These are phyloP conservation scores for Penicillium herquei DNA, from an alignment of 495 filamentous ascomycete genomes.

Conservation along the genomic window DNA sequence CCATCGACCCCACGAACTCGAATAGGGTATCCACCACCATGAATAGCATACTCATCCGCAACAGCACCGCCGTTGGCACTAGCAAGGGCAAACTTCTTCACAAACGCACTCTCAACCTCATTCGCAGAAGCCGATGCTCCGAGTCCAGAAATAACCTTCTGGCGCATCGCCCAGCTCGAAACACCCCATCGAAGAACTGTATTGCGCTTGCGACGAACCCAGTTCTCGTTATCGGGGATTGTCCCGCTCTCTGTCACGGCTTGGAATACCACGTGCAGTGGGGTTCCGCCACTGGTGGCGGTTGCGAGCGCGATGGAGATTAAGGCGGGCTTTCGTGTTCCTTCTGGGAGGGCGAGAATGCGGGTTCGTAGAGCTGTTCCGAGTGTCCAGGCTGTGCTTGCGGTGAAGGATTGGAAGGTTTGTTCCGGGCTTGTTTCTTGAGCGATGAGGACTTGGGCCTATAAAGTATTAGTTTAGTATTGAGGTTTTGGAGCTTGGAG, in stretches of 20 bases:
- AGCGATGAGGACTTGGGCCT: slow-evolving; percentile 49
- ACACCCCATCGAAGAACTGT: slow-evolving; percentile 70
- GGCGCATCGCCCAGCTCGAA: slow-evolving; percentile 64
- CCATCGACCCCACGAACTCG: slow-evolving; percentile 69
- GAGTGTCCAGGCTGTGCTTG: slow-evolving; percentile 63
- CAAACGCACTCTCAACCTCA: slow-evolving; percentile 58
- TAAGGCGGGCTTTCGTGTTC: slow-evolving; percentile 50
- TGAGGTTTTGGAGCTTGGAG: background rate
- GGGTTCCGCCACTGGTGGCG: slow-evolving; percentile 35
- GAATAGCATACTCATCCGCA: slow-evolving; percentile 66
- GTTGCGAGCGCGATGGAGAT: slow-evolving; percentile 61
- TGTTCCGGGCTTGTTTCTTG: slow-evolving; percentile 51
- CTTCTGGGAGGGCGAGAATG: slow-evolving; percentile 51
- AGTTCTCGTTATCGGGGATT: slow-evolving; percentile 59
- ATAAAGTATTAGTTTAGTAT: slow-evolving; percentile 9
- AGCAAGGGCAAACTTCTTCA: slow-evolving; percentile 52
- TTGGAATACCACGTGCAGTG: slow-evolving; percentile 60
- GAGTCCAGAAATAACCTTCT: slow-evolving; percentile 46
- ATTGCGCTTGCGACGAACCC: slow-evolving; percentile 61
- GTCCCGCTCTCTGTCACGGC: slow-evolving; percentile 55
- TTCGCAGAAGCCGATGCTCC: slow-evolving; percentile 12
- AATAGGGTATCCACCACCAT: slow-evolving; percentile 72
- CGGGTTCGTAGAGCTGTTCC: slow-evolving; percentile 62
- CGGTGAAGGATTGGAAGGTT: slow-evolving; percentile 61
- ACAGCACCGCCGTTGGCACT: slow-evolving; percentile 40